phyloP scores from a whole-genome alignment of 129 eudicot genomes.

The Heracleum sosnowskyi region DNA sequence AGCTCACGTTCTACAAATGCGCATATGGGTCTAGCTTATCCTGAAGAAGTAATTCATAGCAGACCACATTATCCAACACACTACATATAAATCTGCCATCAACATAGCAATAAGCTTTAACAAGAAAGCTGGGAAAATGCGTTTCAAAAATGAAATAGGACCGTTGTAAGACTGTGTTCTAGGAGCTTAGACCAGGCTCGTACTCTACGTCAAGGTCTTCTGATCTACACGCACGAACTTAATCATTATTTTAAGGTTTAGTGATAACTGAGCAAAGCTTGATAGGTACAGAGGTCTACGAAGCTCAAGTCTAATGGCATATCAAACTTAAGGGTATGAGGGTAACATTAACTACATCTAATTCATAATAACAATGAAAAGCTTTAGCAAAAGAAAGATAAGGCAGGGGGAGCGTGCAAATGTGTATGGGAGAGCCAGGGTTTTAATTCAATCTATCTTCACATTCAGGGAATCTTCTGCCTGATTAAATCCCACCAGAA shows the following conservation, averaged over 20 bases:
- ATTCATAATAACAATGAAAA: not conserved
- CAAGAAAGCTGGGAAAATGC: not conserved
- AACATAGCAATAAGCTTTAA: not conserved
- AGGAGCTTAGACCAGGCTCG: not conserved
- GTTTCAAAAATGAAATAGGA: not conserved
- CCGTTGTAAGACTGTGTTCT: not conserved
- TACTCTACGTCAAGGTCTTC: not conserved
- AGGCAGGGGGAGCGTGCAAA: not conserved
- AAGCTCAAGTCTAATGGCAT: not conserved
- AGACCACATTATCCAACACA: not conserved
- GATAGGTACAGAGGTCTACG: not conserved
- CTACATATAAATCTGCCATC: not conserved
- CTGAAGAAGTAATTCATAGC: not conserved
- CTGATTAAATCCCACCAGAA: not conserved
- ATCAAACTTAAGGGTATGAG: not conserved
- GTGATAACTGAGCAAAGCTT: not conserved
- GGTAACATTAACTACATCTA: not conserved
- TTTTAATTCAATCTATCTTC: not conserved
- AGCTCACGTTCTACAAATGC: not conserved
- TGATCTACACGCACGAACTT: not conserved
- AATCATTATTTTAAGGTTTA: not conserved
- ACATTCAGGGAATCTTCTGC: not conserved
- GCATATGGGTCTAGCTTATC: not conserved
- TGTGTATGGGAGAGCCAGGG: not conserved
- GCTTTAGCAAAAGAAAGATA: not conserved